Base-by-base conservation (phyloP, 208 protist species). In the Acanthamoeba royreba region DNA sequence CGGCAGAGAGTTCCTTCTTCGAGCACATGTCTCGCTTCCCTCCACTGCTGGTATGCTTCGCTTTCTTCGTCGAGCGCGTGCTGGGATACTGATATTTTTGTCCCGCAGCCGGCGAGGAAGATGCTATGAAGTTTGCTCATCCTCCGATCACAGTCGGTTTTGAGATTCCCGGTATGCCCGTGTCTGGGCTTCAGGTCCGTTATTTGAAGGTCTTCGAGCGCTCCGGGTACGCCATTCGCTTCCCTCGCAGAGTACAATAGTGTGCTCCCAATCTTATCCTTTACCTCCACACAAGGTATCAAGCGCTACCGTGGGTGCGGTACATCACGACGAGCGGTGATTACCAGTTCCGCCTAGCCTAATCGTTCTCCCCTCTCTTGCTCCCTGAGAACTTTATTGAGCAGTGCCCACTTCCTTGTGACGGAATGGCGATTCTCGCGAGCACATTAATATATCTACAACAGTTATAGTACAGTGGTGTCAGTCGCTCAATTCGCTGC, bases 121-220 rank as follows among this genome's bases (percentile, higher is more conserved):
- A 69, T 4, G 49, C 47, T 11, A n/a, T 85, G 19, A n/a, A n/a
- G 33, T 53, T 45, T 25, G 89, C 72, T 17, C 97, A 98, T 88
- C 97, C 97, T 52, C 99, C 99, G 17, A 99, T 99, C 58, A 96
- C 97, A 72, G 98, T 99, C 81, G 97, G 99, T 85, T 99, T 99
- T 95, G 98, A 99, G 93, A 99, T 99, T 88, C 99, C 99, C 17
- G 99, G 99, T 96, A 99, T 99, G 92, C 99, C 99, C 1, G 98
- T 99, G 13, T 99, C 99, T 0, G 99, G 99, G 55, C 98, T 99
- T 45, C 98, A 99, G 96, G 99, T 99, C 77, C 97, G 99, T 25
- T 99, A 99, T 93, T 95, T 99, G 31, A 99, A 99, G 96, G 98
- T 99, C 63, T 97, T 98, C 38, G 99, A 99, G 96, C 98, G 99